Base-by-base conservation (phyloP, 208 protist species). In the Acanthamoeba triangularis region DNA sequence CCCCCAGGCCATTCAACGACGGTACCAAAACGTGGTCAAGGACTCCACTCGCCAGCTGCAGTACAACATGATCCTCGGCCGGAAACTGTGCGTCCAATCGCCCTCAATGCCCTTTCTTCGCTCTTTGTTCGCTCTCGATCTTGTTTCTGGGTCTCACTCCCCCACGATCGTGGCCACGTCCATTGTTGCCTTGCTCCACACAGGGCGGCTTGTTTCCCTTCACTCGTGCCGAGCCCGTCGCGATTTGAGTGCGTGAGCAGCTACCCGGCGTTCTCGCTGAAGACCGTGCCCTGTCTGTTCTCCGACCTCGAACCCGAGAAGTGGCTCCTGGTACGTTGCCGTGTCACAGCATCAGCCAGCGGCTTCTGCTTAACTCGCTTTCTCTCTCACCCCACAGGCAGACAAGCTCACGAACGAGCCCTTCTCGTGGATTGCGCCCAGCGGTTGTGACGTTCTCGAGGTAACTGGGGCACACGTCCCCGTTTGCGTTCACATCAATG, bases 21-120 rank as follows among this genome's bases (percentile, higher is more conserved):
- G 87, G 4, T 93, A 78, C n/a, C 87, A 93, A 54, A 93, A 93
- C 35, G 87, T 93, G 25, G 87, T 93, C 23, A 93, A 93, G 87
- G 87, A 93, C 61, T 78, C 61, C 0, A 93, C 87, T 30, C 30
- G 87, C n/a, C 87, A 93, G 65, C 16, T 76, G 37, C 87, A 93
- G 67, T 93, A 93, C 44, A 69, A 93, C 61, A 93, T 93, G 87
- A 69, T 93, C 30, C 87, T 93, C 18, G 87, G 87, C 18, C 87
- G 65, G 4, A 93, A 93, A 37, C 65, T 93, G 87, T 93, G 67
- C 65, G 52, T 74, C 8, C 65, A 7, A 4, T n/a, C 20, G 20
- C 8, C 35, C 18, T 28, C 65, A 28, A 4, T n/a, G 41, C 41
- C 0, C 35, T 35, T 13, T 7, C 0, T 30, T 7, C 13, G n/a